Evolutionary conservation across 2,329 filamentous ascomycete species (phyloP).

Genomic region (Fusarium staphyleae): DNA sequence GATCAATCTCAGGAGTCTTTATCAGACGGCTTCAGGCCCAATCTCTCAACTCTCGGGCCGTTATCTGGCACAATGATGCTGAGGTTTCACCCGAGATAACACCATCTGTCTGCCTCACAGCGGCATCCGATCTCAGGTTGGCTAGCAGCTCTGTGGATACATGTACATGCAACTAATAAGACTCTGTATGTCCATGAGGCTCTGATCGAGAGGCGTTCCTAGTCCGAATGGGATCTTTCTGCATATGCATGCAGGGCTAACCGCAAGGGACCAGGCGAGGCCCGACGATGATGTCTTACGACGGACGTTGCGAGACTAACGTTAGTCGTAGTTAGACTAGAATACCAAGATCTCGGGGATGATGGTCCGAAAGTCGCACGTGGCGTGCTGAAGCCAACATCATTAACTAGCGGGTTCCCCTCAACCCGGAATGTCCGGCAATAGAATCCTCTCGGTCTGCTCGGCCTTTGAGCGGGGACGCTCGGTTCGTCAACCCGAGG

Average conservation of each 20-base stretch:
- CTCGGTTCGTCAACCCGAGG: slow-evolving; percentile 10
- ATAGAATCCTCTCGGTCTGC: neutral
- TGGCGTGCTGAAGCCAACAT: neutral
- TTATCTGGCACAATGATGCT: neutral
- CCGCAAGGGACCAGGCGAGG: neutral
- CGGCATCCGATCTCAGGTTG: neutral
- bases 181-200: neutral
- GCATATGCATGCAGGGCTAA: neutral
- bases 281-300: too few relatives aligned
- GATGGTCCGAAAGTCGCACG: neutral
- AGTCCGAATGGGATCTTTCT: neutral
- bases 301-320: too few relatives aligned
- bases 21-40: neutral
- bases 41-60: neutral
- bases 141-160: neutral
- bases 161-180: too few relatives aligned
- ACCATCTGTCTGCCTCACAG: neutral
- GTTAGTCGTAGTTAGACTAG: too few relatives aligned
- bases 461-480: neutral
- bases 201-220: neutral
- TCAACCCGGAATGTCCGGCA: too few relatives aligned
- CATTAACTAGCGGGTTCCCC: too few relatives aligned
- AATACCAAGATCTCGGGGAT: neutral
- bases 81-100: neutral
- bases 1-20: too few relatives aligned